A percentile compares a stretch with the other conserved stretches of the same genome.
These are phyloP conservation scores for Fomes fomentarius DNA, from an alignment of 1,284 basidiomycete species.

Conservation along the genomic window DNA sequence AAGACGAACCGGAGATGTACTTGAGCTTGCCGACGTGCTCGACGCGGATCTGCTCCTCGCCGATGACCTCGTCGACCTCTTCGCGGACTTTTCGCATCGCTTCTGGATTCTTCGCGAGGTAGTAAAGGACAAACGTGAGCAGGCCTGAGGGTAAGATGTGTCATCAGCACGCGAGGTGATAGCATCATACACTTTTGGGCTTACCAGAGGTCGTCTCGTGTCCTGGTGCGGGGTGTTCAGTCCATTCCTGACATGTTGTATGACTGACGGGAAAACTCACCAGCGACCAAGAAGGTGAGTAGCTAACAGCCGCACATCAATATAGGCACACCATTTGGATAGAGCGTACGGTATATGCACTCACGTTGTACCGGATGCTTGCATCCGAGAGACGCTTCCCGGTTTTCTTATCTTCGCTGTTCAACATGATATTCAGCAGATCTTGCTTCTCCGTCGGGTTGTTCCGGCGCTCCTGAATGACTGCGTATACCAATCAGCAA, in stretches of 20 bases:
- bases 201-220: slow-evolving; percentile 54
- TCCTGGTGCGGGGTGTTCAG: slow-evolving; percentile 28
- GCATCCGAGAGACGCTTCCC: slow-evolving; percentile 48
- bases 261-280: slow-evolving; percentile 17
- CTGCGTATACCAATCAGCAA: slow-evolving; percentile 15
- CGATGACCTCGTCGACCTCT: slow-evolving; percentile 49
- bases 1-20: slow-evolving; percentile 43
- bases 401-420: slow-evolving; percentile 50
- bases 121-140: slow-evolving; percentile 45
- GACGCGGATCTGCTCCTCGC: slow-evolving; percentile 39
- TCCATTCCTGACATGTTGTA: background rate
- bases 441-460: slow-evolving; percentile 46
- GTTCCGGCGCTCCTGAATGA: slow-evolving; percentile 42
- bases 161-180: background rate
- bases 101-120: slow-evolving; percentile 49
- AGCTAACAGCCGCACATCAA: slow-evolving; percentile 32
- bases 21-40: slow-evolving; percentile 46
- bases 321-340: background rate
- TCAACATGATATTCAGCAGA: slow-evolving; percentile 50
- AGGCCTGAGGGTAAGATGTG: slow-evolving; percentile 29
- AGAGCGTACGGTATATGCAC: slow-evolving; percentile 1
- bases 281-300: slow-evolving; percentile 59
- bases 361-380: slow-evolving; percentile 48
- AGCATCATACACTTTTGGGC: background rate
- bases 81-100: slow-evolving; percentile 46